These are phyloP conservation scores for Candida silvatica DNA, from an alignment of 805 yeast species.

Conservation along the genomic window DNA sequence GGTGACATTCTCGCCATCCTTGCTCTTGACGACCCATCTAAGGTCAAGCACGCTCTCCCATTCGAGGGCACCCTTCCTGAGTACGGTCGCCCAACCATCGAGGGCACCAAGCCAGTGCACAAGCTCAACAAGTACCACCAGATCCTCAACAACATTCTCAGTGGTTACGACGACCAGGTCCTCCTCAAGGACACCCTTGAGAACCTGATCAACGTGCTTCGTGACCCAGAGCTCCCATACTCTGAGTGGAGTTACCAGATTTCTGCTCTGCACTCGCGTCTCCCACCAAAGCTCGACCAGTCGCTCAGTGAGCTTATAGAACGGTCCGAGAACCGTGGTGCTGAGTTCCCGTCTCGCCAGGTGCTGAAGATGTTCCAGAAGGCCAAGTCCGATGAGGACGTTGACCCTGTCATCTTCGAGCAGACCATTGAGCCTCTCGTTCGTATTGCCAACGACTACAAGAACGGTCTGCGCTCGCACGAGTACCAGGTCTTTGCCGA, in stretches of 20 bases:
- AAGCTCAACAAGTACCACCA: constrained; percentile 50
- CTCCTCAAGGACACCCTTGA: constrained; percentile 80
- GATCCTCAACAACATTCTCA: constrained; percentile 69
- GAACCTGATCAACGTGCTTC: constrained; percentile 61
- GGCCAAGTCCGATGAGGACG: constrained; percentile 36
- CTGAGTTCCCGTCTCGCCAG: constrained; percentile 92
- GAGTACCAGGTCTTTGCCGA: constrained; percentile 70
- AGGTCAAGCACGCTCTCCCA: constrained; percentile 94
- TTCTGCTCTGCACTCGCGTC: constrained; percentile 87
- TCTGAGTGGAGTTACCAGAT: constrained; percentile 83
- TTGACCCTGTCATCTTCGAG: constrained; percentile 37
- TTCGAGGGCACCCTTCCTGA: constrained; percentile 91
- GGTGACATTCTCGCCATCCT: constrained; percentile 96
- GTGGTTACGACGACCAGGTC: constrained; percentile 93
- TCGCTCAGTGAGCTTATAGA: constrained; percentile 57
- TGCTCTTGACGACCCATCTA: constrained; percentile 92
- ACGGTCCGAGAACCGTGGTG: constrained; percentile 54
- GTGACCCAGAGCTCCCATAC: constrained; percentile 79
- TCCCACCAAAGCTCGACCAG: constrained; percentile 71
- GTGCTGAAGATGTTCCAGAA: constrained; percentile 64
- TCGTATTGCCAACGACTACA: constrained; percentile 60
- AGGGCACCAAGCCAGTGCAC: constrained; percentile 80
- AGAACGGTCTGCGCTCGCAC: constrained; percentile 72
- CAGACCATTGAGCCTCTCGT: constrained; percentile 66
- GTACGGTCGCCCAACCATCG: constrained; percentile 72